phyloP scores from a whole-genome alignment of 2,329 filamentous ascomycete species.

The Fusarium ramigenum region DNA sequence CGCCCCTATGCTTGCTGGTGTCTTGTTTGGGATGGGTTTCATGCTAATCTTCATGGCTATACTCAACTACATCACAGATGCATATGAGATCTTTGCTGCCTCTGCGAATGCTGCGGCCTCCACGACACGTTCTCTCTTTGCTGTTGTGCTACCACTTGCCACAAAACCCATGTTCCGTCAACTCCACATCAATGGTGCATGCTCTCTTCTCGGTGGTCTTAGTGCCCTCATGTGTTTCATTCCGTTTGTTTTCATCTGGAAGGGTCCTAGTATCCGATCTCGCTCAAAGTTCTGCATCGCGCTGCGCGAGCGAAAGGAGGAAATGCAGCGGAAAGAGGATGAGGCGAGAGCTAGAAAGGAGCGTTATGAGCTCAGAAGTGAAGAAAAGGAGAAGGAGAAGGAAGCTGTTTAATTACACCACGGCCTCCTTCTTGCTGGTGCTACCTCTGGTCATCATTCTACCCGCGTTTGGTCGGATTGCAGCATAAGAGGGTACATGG shows the following conservation, averaged over 20 bases:
- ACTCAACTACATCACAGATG: conserved; percentile 72
- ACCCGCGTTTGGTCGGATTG: not conserved
- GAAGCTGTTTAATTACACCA: conserved; percentile 5
- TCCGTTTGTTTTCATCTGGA: conserved; percentile 64
- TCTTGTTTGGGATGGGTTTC: conserved; percentile 70
- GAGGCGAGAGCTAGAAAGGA: conserved; percentile 47
- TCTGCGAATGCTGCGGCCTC: conserved; percentile 86
- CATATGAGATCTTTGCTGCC: conserved; percentile 74
- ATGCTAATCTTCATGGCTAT: conserved; percentile 71
- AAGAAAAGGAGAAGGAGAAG: conserved; percentile 29
- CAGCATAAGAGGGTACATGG: not conserved
- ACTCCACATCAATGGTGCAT: conserved; percentile 60
- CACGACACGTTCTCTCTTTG: conserved; percentile 92
- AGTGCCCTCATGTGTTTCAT: conserved; percentile 61
- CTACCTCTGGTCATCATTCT: not conserved
- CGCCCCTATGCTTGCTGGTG: conserved; percentile 66
- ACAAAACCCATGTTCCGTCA: conserved; percentile 59
- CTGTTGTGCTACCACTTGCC: conserved; percentile 73
- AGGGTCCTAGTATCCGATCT: conserved; percentile 63
- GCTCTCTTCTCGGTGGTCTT: conserved; percentile 61
- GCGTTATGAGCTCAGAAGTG: conserved; percentile 33
- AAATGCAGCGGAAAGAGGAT: conserved; percentile 53
- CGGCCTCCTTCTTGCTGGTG: not conserved
- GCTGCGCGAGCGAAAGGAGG: conserved; percentile 60
- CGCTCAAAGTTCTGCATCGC: conserved; percentile 71